A percentile compares a stretch with the other conserved stretches of the same genome.
Conservation (phyloP, 1,139 yeast species). For the Komagataea norvegica region DNA sequence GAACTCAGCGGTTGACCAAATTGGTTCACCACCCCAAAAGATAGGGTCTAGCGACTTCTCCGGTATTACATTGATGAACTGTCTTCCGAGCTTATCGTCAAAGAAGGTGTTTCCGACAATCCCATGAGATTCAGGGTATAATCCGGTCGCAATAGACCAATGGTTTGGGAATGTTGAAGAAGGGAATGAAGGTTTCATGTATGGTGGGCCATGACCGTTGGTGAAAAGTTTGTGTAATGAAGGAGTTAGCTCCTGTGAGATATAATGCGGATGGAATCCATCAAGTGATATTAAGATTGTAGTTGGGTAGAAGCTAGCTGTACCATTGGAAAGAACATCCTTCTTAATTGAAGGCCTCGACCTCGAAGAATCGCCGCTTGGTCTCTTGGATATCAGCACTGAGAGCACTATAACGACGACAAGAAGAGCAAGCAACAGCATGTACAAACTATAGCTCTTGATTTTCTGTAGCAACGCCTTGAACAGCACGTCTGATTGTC, state of each 20-base stretch:
- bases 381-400: slow-evolving; percentile 14
- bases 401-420: slow-evolving; percentile 18
- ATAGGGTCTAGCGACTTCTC: slow-evolving; percentile 51
- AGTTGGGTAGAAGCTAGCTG: slow-evolving; percentile 69
- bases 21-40: slow-evolving; percentile 90
- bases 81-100: slow-evolving; percentile 52
- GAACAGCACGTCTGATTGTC: slow-evolving; percentile 7
- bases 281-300: slow-evolving; percentile 76
- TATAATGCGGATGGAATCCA: slow-evolving; percentile 89
- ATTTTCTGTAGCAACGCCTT: slow-evolving; percentile 6
- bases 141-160: slow-evolving; percentile 86
- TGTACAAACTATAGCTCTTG: slow-evolving; percentile 6
- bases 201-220: slow-evolving; percentile 67
- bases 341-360: slow-evolving; percentile 17
- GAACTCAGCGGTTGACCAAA: slow-evolving; percentile 74
- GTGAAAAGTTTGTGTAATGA: slow-evolving; percentile 53
- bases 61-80: slow-evolving; percentile 63
- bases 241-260: slow-evolving; percentile 67
- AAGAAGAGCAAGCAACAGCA: slow-evolving; percentile 11
- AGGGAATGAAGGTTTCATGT: slow-evolving; percentile 83
- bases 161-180: slow-evolving; percentile 89
- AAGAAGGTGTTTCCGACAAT: slow-evolving; percentile 80
- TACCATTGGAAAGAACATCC: slow-evolving; percentile 53
- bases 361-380: too few species aligned
- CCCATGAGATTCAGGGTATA: slow-evolving; percentile 81